Evolutionary conservation across 1,284 basidiomycete genomes (phyloP).

Genomic region (Anthracocystis setariae): DNA sequence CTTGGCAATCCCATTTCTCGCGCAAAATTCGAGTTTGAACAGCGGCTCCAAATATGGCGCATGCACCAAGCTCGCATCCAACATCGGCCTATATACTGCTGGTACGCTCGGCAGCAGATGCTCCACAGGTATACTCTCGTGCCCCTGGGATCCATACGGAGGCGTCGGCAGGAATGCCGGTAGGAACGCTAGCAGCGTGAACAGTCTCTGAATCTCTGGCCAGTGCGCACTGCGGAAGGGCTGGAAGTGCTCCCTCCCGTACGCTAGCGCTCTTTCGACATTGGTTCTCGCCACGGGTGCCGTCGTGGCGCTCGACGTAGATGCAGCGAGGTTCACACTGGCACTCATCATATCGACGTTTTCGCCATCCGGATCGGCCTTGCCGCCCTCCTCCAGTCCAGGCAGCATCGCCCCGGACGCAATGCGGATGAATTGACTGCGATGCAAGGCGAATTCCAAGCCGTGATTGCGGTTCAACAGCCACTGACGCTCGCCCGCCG

Average conservation of each 20-base stretch:
- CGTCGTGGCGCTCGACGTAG: background rate
- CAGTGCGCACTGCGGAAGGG: constrained; percentile 76
- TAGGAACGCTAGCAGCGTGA: constrained; percentile 79
- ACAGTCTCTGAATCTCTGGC: constrained; percentile 79
- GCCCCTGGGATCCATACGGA: constrained; percentile 27
- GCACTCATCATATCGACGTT: constrained; percentile 48
- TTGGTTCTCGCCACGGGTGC: constrained; percentile 29
- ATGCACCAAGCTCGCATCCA: constrained; percentile 69
- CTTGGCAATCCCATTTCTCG: constrained; percentile 83
- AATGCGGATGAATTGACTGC: constrained; percentile 58
- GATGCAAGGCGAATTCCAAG: constrained; percentile 59
- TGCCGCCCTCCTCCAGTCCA: constrained; percentile 1
- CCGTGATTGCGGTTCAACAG: constrained; percentile 40
- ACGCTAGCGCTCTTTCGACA: constrained; percentile 74
- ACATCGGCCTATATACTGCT: constrained; percentile 44
- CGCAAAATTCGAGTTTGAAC: constrained; percentile 89
- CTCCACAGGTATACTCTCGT: constrained; percentile 36
- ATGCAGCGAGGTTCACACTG: constrained; percentile 8
- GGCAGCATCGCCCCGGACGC: constrained; percentile 37
- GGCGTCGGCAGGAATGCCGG: constrained; percentile 68
- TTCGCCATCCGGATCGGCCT: constrained; percentile 51
- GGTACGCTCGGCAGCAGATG: constrained; percentile 48
- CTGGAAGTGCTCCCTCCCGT: constrained; percentile 77
- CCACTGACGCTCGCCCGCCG: constrained; percentile 33
- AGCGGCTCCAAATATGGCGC: constrained; percentile 78